Evolutionary conservation across 2,329 filamentous ascomycete genomes (phyloP).

Genomic region (Pestalotiopsis sp.): DNA sequence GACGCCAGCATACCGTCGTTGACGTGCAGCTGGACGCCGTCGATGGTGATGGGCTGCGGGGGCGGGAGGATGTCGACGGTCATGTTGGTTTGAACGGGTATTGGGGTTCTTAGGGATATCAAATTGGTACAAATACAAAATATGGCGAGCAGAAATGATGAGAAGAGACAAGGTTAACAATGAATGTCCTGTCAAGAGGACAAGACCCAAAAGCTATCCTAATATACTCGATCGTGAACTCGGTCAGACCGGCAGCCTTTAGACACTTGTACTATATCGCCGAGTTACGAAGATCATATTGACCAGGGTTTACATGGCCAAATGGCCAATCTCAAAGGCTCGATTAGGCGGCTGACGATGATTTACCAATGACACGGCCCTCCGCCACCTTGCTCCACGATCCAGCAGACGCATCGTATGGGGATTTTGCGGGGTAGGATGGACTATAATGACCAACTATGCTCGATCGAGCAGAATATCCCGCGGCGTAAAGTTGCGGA

Average conservation of each 20-base stretch:
- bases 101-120: too few species aligned
- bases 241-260: too few species aligned
- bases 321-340: too few species aligned
- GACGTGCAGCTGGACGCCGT: constrained; percentile 17
- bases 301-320: too few species aligned
- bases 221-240: too few species aligned
- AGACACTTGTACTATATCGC: too few species aligned
- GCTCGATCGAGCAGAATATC: background rate
- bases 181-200: too few species aligned
- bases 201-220: too few species aligned
- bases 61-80: background rate
- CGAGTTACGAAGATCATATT: too few species aligned
- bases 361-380: background rate
- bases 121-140: too few species aligned
- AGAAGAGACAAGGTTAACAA: too few species aligned
- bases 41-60: background rate
- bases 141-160: too few species aligned
- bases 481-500: background rate
- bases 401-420: background rate
- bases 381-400: background rate
- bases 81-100: background rate
- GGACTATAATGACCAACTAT: background rate
- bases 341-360: background rate
- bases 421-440: background rate
- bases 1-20: background rate